Percentiles rank a stretch among this genome's conserved stretches.
Conservation (phyloP, 805 yeast genomes). For the Ogataea neopini region DNA sequence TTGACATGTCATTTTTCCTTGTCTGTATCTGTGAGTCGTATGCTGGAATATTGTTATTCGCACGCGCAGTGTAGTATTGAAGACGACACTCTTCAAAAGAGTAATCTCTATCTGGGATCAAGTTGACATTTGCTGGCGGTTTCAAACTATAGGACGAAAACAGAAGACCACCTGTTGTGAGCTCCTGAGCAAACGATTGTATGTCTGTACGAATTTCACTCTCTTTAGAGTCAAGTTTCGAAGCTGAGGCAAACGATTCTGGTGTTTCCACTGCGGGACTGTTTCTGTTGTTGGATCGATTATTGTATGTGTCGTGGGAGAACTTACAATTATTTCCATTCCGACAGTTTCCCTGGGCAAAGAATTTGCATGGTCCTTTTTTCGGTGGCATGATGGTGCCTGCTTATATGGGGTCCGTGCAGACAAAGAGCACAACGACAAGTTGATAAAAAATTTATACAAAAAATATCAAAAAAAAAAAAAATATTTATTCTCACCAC, state of each 20-base stretch:
- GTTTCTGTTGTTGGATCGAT: slow-evolving; percentile 8
- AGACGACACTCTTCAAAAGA: slow-evolving; percentile 55
- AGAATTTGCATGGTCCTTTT: slow-evolving; percentile 44
- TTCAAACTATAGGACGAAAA: slow-evolving; percentile 50
- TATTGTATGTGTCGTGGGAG: slow-evolving; percentile 38
- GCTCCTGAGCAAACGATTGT: slow-evolving; percentile 4
- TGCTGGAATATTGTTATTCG: slow-evolving; percentile 21
- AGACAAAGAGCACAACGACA: no score
- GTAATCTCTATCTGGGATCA: slow-evolving; percentile 52
- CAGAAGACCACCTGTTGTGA: slow-evolving; percentile 20
- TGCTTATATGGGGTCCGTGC: no score
- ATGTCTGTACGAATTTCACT: neutral
- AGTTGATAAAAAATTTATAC: neutral
- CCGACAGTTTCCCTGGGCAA: slow-evolving; percentile 41
- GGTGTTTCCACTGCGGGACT: slow-evolving; percentile 2
- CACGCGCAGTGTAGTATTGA: slow-evolving; percentile 45
- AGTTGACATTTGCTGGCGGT: slow-evolving; percentile 47
- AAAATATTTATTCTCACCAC: no score
- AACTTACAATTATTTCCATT: slow-evolving; percentile 46
- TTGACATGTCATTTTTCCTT: slow-evolving; percentile 48
- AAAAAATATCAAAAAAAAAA: neutral
- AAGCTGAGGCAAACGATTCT: slow-evolving; percentile 11
- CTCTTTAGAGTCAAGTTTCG: slow-evolving; percentile 5
- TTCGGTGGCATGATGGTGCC: slow-evolving; percentile 23
- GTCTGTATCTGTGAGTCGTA: slow-evolving; percentile 43